Base-by-base conservation (phyloP, 495 filamentous ascomycete genomes). In the Xylaria telfairii region DNA sequence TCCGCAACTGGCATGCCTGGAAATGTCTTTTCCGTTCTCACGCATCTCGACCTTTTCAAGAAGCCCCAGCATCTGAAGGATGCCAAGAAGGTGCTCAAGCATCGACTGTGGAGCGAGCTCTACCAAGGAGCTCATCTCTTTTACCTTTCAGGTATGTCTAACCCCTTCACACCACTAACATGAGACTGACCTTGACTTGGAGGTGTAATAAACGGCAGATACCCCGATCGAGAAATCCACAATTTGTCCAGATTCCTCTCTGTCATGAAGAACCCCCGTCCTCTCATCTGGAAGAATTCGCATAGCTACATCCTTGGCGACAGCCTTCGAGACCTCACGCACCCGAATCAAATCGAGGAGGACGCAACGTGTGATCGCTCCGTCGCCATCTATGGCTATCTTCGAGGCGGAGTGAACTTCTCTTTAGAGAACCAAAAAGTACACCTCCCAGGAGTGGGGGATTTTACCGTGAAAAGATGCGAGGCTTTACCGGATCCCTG, bases 211-310 rank as follows among this genome's bases (percentile, higher is more conserved):
- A 98, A 98, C 78, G 96, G 96, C 44, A 88, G 96, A 67, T 99
- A 99, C 81, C 96, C 96, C 28, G 96, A 99, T 77, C 90, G 96
- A 62, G 96, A 99, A 82, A 90, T 99, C 26, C 93, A 98, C 83
- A 99, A 99, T 72, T 81, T 99, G 5, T 95, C 92, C 17, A 87
- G 96, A 56, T 99, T 99, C 79, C 86, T 99, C 73, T 95, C 92
- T 4, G 93, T 99, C 74, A 98, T 98, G 96, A 99, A 99, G 85
- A 98, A 97, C 79, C 96, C 96, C 37, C 89, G 96, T 57, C 96
- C 96, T 6, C 83, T 99, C 7, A 85, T 98, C n/a, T 99, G 96
- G 96, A 89, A 96, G 62, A 98, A 98, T 75, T 90, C 92, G 1
- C 96, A 99, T 82, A 94, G 94, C 28, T 99, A 99, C 79, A 89